Base-by-base conservation (phyloP, 1,284 basidiomycete species). In the Laetiporus sulphureus region DNA sequence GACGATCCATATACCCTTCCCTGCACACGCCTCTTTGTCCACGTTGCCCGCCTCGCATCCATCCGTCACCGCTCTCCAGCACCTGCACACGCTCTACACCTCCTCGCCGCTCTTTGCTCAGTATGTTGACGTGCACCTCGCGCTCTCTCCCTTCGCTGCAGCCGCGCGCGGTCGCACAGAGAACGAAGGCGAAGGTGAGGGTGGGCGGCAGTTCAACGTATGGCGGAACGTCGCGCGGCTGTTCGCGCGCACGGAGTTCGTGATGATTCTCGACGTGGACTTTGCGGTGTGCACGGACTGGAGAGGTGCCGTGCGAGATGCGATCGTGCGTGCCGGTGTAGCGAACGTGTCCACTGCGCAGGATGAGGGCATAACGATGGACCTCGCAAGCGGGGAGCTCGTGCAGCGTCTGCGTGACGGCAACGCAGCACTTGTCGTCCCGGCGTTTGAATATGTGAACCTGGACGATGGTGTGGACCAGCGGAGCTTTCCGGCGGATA, bases 221-320 rank as follows among this genome's bases (percentile, higher is more conserved):
- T 91, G 89, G 85, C 73, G 90, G 31, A 91, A 91, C 57, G 73
- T 80, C 25, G 89, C 89, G 10, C 75, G 88, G 32, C 68, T 88
- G 40, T 87, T 88, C 54, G 81, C 87, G 2, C 73, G 86, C 11
- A 90, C 88, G 4, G 75, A 83, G 48, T 88, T 77, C 52, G 75
- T 91, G 39, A 86, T 91, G 80, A 87, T 91, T 80, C 76, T 92
- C 40, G 89, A 91, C 60, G 82, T 91, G 46, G 88, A 91, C 59
- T 91, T 92, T 59, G 82, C 75, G 30, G 62, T 87, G 6, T 90
- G 86, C 56, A 90, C 90, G 38, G 76, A 88, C 61, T 86, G 90
- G 60, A 71, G 84, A 41, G 59, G 58, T 16, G 69, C 75, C 8
- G 65, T 89, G 43, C 64, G 67, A 40, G 58, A 54, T 20, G 51